These are phyloP conservation scores for Penicillium salamii DNA, from an alignment of 495 filamentous ascomycete species.

Conservation along the genomic window DNA sequence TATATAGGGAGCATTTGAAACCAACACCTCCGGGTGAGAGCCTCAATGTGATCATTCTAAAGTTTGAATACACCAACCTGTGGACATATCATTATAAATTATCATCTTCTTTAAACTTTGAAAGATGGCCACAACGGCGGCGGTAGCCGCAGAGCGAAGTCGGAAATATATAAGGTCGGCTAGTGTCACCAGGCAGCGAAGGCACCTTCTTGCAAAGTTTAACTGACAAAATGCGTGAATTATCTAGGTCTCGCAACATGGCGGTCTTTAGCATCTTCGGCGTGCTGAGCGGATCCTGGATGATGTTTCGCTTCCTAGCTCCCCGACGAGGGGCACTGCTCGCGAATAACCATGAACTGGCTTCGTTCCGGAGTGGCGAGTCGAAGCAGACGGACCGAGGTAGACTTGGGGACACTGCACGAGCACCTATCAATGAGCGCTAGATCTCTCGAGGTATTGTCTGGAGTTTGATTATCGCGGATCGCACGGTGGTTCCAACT, in stretches of 20 bases:
- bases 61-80: background rate
- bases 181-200: background rate
- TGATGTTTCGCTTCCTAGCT: conserved; percentile 16
- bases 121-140: background rate
- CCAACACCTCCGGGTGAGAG: too few relatives aligned
- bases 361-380: conserved; percentile 2
- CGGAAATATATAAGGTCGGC: conserved; percentile 7
- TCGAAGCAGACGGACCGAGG: conserved; percentile 10
- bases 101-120: background rate
- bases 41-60: too few relatives aligned
- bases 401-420: background rate
- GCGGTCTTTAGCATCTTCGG: conserved; percentile 17
- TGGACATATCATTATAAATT: too few relatives aligned
- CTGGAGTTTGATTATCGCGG: too few relatives aligned
- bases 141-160: background rate
- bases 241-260: conserved; percentile 14
- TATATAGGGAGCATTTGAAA: too few relatives aligned
- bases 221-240: background rate
- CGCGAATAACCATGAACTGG: conserved; percentile 13
- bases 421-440: conserved; percentile 1
- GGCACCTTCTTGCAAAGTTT: too few relatives aligned
- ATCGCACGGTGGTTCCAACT: background rate
- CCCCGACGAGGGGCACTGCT: conserved; percentile 4
- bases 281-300: conserved; percentile 16
- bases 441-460: background rate